Evolutionary conservation across 306 rosid species (phyloP).

Genomic region (Malus orientalis): DNA sequence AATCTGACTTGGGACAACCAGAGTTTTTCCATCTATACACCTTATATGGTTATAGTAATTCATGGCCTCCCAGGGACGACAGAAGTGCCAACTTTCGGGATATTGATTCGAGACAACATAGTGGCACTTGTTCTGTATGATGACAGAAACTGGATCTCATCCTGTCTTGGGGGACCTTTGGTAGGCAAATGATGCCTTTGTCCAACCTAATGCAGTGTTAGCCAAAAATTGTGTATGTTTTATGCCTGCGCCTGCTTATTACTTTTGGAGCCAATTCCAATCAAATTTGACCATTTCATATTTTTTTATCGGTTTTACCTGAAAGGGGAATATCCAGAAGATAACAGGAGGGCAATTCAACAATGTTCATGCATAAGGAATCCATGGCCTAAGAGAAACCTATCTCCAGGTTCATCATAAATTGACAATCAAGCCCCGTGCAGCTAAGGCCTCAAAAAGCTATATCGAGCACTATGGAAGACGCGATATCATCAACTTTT

Average conservation of each 20-base stretch:
- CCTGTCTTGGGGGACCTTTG: not conserved
- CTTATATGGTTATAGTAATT: constrained; percentile 14
- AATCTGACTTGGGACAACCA: constrained; percentile 88
- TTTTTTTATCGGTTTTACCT: not conserved
- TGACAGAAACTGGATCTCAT: too few species aligned
- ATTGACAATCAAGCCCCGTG: not conserved
- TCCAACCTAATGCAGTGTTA: not conserved
- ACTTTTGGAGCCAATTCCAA: not conserved
- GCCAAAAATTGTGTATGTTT: too few species aligned
- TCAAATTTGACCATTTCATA: not conserved
- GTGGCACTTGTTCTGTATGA: too few species aligned
- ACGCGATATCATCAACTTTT: not conserved
- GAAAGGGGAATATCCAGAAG: not conserved
- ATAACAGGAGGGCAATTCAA: not conserved
- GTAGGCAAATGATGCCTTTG: not conserved
- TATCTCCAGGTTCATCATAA: not conserved
- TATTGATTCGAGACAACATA: too few species aligned
- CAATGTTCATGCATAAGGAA: not conserved
- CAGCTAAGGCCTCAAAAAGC: not conserved
- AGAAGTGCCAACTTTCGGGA: too few species aligned
- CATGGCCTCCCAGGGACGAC: too few species aligned
- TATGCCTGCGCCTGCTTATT: not conserved
- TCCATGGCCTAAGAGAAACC: too few species aligned
- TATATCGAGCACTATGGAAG: not conserved
- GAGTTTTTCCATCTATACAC: constrained; percentile 86